Percentiles rank a stretch among this genome's conserved stretches.
Conservation (phyloP, 179 eudicot species). For the Silene noctiflora region DNA sequence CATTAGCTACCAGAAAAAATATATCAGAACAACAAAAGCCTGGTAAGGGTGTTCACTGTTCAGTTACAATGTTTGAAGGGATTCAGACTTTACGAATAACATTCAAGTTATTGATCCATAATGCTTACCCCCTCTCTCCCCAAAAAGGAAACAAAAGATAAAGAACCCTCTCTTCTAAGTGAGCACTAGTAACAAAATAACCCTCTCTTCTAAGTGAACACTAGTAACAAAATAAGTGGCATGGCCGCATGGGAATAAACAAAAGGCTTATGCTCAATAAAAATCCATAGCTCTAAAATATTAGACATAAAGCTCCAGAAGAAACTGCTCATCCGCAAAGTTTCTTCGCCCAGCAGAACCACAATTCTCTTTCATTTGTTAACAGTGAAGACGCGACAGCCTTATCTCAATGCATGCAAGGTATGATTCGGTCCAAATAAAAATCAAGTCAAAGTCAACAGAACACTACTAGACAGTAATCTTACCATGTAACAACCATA, state of each 20-base stretch:
- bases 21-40: no score
- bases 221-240: no score
- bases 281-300: not conserved
- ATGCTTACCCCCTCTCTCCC: no score
- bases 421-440: not conserved
- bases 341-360: not conserved
- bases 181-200: not conserved
- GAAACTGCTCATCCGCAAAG: not conserved
- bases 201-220: no score
- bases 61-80: no score
- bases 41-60: no score
- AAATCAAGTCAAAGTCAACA: conserved; percentile 9
- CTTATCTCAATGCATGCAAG: conserved; percentile 1
- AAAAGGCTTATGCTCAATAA: not conserved
- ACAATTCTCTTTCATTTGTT: not conserved
- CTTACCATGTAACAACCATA: not conserved
- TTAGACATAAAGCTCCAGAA: not conserved
- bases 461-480: not conserved
- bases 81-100: no score
- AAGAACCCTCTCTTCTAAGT: not conserved
- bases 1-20: no score
- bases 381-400: not conserved
- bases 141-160: not conserved
- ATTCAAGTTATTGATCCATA: no score
- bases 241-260: not conserved